Base-by-base conservation (phyloP, 1,284 basidiomycete genomes). In the Xerocomus amazonicus region DNA sequence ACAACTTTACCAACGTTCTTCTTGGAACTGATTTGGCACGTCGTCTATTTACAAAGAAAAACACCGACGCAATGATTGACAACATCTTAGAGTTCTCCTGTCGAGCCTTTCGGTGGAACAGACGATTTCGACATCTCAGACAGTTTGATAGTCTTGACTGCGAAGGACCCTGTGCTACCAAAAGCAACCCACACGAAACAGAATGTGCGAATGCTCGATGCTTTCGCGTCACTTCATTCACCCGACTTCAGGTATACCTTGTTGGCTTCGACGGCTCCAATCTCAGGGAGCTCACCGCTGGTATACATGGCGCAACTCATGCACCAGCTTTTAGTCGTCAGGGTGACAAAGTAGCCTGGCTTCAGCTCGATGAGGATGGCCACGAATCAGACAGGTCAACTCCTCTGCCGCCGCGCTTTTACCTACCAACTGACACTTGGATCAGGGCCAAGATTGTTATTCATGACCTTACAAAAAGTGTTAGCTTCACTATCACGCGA, bases 291-390 rank as follows among this genome's bases (percentile, higher is more conserved):
- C 70, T 97, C 38, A 96, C 93, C 0, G 82, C 84, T 13, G 90
- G 90, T 6, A 75, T 77, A 35, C 91, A 94, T 66, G 93, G 91
- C 27, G 92, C 92, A 3, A 87, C 83, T 5, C 81, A 80, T 58
- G 75, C 69, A 32, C 84, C 91, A 0, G 77, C 80, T 2, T 84
- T 94, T 63, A 88, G 76, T 56, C 70, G 72, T 3, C 70, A 80
- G 34, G 89, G 85, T 0, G 77, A 76, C 47, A 89, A 87, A 67
- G 80, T 83, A 2, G 91, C 88, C 0, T 97, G 93, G 93, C 71
- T 90, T 35, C 87, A 97, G 68, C 79, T 93, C 56, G 83, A 84
- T 42, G 66, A 87, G 62, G 92, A 97, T 61, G 93, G 92, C 1
- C 88, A 94, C 60, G 93, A 97, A 69, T 79, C 86, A 45, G 89